These are phyloP conservation scores for Penicillium herquei DNA, from an alignment of 495 filamentous ascomycete genomes.

Conservation along the genomic window DNA sequence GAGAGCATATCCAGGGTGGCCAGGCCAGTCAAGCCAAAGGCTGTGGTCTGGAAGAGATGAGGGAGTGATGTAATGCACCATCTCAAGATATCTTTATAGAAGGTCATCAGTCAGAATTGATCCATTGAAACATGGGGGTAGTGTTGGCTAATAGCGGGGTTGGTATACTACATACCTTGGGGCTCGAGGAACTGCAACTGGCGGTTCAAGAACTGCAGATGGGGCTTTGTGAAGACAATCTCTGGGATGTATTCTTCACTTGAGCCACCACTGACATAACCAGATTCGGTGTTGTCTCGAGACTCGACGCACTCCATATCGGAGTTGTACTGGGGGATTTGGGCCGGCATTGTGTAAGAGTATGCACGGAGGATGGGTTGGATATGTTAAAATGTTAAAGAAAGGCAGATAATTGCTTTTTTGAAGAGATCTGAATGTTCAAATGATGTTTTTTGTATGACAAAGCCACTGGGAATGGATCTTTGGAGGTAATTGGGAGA, in stretches of 20 bases:
- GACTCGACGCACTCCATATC: constrained; percentile 38
- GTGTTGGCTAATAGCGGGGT: constrained; percentile 9
- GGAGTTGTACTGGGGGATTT: constrained; percentile 40
- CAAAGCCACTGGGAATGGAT: constrained; percentile 18
- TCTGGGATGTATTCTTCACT: constrained; percentile 66
- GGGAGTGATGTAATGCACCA: constrained; percentile 92
- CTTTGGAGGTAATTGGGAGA: constrained; percentile 29
- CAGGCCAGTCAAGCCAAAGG: constrained; percentile 91
- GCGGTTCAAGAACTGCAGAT: constrained; percentile 85
- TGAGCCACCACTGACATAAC: constrained; percentile 76
- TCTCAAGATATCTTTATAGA: constrained; percentile 69
- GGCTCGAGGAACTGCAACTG: constrained; percentile 81
- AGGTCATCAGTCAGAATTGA: constrained; percentile 22
- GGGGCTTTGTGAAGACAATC: constrained; percentile 82
- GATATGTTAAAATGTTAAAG: not conserved
- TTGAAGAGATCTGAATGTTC: too few species aligned
- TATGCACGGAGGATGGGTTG: not conserved
- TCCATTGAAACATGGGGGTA: not conserved
- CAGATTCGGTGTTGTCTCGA: constrained; percentile 66
- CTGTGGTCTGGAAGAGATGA: constrained; percentile 92
- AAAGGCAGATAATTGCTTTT: not conserved
- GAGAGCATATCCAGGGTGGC: constrained; percentile 95
- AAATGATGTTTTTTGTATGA: not conserved
- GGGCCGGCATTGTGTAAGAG: constrained; percentile 38
- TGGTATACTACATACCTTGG: constrained; percentile 49